Conservation (phyloP, 768 basidiomycete species). For the Hygrophorus pudorinus region DNA sequence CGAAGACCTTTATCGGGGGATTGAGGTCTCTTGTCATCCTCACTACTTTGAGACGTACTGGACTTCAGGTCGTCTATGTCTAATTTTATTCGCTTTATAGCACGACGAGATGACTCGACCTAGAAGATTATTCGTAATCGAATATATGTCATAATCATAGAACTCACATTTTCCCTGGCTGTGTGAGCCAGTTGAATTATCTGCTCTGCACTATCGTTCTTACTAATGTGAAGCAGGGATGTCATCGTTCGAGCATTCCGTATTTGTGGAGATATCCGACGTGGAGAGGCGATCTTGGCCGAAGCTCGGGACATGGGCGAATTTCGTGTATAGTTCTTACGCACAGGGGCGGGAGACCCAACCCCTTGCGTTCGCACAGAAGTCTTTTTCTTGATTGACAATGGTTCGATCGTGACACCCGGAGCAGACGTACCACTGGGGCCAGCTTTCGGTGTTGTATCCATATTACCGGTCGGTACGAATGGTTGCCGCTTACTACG, state of each 20-base stretch:
- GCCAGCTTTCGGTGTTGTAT: slow-evolving; percentile 41
- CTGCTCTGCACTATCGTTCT: slow-evolving; percentile 32
- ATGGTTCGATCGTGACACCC: slow-evolving; percentile 51
- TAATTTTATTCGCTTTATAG: slow-evolving; percentile 65
- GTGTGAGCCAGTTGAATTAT: slow-evolving; percentile 40
- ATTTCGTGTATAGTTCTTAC: slow-evolving; percentile 34
- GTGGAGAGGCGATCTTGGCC: slow-evolving; percentile 36
- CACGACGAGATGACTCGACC: slow-evolving; percentile 63
- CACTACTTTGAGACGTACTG: slow-evolving; percentile 11
- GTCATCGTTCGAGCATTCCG: slow-evolving; percentile 27
- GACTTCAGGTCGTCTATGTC: slow-evolving; percentile 45
- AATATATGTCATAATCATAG: background rate
- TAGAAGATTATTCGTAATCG: slow-evolving; percentile 19
- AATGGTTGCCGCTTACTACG: slow-evolving; percentile 67
- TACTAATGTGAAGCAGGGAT: slow-evolving; percentile 17
- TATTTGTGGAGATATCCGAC: slow-evolving; percentile 45
- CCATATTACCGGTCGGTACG: slow-evolving; percentile 39
- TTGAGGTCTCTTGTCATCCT: slow-evolving; percentile 31
- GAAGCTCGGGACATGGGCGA: slow-evolving; percentile 43
- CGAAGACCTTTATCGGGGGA: slow-evolving; percentile 47
- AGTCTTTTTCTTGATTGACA: slow-evolving; percentile 80
- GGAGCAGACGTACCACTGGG: slow-evolving; percentile 22
- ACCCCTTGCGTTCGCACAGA: slow-evolving; percentile 41
- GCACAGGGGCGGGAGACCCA: slow-evolving; percentile 26
- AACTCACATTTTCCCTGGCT: slow-evolving; percentile 58